Conservation (phyloP, 805 yeast genomes). For the Dipodascus albidus region DNA sequence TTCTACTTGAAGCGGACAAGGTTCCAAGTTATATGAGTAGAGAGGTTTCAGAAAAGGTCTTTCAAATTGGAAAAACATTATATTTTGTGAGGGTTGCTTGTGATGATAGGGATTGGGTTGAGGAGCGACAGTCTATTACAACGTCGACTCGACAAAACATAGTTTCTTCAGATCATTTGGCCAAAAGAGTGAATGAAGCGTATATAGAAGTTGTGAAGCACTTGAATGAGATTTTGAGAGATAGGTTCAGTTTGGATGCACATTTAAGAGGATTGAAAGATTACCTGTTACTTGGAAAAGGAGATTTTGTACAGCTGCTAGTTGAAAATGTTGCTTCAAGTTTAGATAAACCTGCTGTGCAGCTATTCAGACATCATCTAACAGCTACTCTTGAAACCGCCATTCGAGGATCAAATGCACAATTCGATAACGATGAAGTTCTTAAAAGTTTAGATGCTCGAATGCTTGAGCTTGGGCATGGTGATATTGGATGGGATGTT, state of each 20-base stretch:
- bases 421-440: conserved; percentile 28
- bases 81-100: conserved; percentile 55
- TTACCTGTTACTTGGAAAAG: conserved; percentile 57
- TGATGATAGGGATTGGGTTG: conserved; percentile 56
- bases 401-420: conserved; percentile 29
- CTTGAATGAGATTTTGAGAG: conserved; percentile 38
- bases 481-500: conserved; percentile 82
- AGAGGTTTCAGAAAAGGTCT: conserved; percentile 19
- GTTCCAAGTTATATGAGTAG: conserved; percentile 30
- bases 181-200: conserved; percentile 25
- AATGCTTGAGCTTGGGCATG: conserved; percentile 59
- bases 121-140: conserved; percentile 22
- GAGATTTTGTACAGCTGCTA: conserved; percentile 71
- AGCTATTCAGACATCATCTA: conserved; percentile 53
- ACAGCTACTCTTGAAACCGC: conserved; percentile 57
- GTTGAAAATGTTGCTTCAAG: conserved; percentile 41
- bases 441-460: conserved; percentile 67
- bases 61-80: conserved; percentile 56
- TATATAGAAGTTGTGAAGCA: conserved; percentile 40
- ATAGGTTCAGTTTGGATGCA: conserved; percentile 35
- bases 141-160: conserved; percentile 19
- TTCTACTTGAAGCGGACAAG: conserved; percentile 15
- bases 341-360: conserved; percentile 50
- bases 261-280: conserved; percentile 56
- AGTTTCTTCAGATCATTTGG: conserved; percentile 9